These are phyloP conservation scores for Jatropha podagrica DNA, from an alignment of 441 rosid genomes.

Conservation along the genomic window DNA sequence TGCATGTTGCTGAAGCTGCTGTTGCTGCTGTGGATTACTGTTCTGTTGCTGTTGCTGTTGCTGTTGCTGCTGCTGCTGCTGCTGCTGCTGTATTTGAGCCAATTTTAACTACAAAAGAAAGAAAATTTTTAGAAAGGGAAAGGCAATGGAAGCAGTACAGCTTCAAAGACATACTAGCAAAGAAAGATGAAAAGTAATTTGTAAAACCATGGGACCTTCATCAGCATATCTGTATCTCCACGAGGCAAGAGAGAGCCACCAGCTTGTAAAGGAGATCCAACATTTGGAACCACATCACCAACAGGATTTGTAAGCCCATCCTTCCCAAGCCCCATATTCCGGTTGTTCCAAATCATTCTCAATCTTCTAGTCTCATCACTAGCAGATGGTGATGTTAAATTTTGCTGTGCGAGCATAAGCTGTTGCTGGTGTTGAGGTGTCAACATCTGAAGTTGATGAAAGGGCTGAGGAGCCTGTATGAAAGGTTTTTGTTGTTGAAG, in stretches of 20 bases:
- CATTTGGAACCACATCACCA: constrained; percentile 60
- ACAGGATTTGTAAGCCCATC: constrained; percentile 58
- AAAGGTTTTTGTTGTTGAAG: constrained; percentile 72
- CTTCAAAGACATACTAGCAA: not conserved
- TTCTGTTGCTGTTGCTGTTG: constrained; percentile 45
- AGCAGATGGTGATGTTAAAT: constrained; percentile 59
- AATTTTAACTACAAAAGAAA: constrained; percentile 46
- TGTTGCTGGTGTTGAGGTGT: constrained; percentile 86
- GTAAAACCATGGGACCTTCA: constrained; percentile 44
- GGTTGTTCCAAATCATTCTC: constrained; percentile 63
- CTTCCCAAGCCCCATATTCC: constrained; percentile 59
- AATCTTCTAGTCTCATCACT: constrained; percentile 73
- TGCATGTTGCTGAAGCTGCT: constrained; percentile 53
- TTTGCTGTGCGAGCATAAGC: constrained; percentile 81
- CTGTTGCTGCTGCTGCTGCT: constrained; percentile 52
- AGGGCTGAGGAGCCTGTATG: constrained; percentile 78
- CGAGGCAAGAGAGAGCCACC: constrained; percentile 47
- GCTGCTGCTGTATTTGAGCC: constrained; percentile 57
- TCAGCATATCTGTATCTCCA: constrained; percentile 56
- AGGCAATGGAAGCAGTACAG: not conserved
- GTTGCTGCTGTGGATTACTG: constrained; percentile 45
- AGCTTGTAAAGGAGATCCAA: constrained; percentile 59
- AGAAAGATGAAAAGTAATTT: not conserved
- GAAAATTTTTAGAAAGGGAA: not conserved
- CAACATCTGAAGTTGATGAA: constrained; percentile 76